Evolutionary conservation across 192 early-diverging fungal genomes (phyloP), one percentile per base, ranked within the genome.

Genomic region (Coemansia sp.): DNA sequence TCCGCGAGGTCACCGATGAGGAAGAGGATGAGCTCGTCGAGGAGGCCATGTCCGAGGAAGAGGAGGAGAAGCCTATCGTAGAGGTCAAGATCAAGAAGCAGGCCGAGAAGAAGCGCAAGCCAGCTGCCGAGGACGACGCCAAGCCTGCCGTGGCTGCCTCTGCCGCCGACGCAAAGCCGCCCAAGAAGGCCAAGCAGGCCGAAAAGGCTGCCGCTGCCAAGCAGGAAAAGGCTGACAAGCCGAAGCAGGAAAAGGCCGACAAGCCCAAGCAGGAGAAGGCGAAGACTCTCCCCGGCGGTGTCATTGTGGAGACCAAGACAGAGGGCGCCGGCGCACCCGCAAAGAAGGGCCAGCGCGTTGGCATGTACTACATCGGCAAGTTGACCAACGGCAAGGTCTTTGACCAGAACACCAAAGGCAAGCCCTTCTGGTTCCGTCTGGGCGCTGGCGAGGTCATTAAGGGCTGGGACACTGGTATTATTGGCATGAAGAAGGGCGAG

Each of bases 321-420:
- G 84, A 80, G 55, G 91, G 91, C 46, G 60, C 56, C 4, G 91
- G 91, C 10, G 56, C 80, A 3, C 70, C 60, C 8, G 90, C 85
- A 68, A 90, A 87, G 78, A 81, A 81, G 63, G 88, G 88, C 36
- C 79, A 84, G 39, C 74, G 70, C 56, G 64, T 81, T 33, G 84
- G 85, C 54, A 91, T 97, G 80, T 90, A 94, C 74, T 98, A 98
- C 85, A 92, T 98, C 71, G 96, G 96, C 59, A 90, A 87, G 71
- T 83, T 98, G 44, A 72, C 72, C 34, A 94, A 84, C 82, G 96
- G 96, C 67, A 97, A 93, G 76, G 91, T 95, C 21, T 98, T 98
- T 83, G 96, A 98, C 87, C 83, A 88, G 81, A 96, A 96, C 86
- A 91, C 86, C 41, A 87, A 85, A 63, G 95, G 95, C 54, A 85